A percentile compares a stretch with the other conserved stretches of the same genome.
Conservation (phyloP, 495 filamentous ascomycete species). For the Aspergillus coremiiformis region DNA sequence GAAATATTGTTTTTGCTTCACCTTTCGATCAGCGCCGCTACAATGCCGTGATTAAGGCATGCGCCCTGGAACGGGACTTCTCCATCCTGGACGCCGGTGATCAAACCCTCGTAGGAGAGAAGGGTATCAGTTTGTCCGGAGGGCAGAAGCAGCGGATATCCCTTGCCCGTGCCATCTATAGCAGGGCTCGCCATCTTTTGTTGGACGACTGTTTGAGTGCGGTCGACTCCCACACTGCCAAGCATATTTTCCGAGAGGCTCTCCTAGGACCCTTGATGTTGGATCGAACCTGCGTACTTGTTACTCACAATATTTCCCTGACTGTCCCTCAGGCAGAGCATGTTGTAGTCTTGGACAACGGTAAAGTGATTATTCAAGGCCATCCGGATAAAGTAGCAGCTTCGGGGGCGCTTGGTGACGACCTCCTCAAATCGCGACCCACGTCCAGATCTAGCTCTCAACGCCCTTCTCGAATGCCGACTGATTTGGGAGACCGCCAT, state of each 20-base stretch:
- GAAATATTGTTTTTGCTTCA: conserved; percentile 92
- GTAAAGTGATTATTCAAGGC: conserved; percentile 70
- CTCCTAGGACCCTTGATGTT: conserved; percentile 87
- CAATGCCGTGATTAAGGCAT: conserved; percentile 79
- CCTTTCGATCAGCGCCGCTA: conserved; percentile 79
- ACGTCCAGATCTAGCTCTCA: conserved; percentile 57
- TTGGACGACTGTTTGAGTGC: conserved; percentile 95
- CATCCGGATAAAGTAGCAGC: conserved; percentile 66
- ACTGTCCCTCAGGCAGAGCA: conserved; percentile 71
- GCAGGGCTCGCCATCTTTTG: conserved; percentile 79
- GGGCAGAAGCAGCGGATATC: conserved; percentile 98
- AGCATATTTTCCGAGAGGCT: conserved; percentile 94
- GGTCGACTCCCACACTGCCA: conserved; percentile 97
- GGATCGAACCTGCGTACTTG: conserved; percentile 82
- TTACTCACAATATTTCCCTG: conserved; percentile 90
- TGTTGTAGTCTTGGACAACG: conserved; percentile 83
- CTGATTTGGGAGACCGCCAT: conserved; percentile 36
- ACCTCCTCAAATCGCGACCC: conserved; percentile 64
- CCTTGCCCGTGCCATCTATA: conserved; percentile 87
- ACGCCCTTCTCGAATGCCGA: conserved; percentile 67
- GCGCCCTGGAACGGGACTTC: conserved; percentile 87
- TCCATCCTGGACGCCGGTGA: conserved; percentile 90
- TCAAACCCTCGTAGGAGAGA: conserved; percentile 91
- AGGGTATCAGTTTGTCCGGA: conserved; percentile 93
- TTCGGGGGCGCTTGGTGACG: conserved; percentile 80